phyloP scores from a whole-genome alignment of 2,329 filamentous ascomycete genomes.

The Fusarium sp. region DNA sequence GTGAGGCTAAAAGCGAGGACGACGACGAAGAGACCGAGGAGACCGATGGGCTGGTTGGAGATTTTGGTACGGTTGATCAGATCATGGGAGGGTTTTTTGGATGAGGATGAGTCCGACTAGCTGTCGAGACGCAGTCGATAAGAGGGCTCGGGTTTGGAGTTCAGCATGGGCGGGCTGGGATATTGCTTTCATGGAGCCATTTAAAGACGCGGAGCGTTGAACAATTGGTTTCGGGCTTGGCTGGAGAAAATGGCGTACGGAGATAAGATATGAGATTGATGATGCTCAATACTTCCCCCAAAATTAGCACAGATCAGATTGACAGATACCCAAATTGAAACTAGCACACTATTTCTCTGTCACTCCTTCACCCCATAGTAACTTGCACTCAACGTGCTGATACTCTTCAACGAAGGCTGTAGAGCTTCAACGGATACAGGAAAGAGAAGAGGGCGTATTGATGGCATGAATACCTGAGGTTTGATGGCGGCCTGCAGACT shows the following conservation, averaged over 20 bases:
- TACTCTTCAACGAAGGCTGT: accelerated
- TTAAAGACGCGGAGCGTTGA: too few species aligned
- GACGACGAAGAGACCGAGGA: too few species aligned
- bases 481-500: accelerated
- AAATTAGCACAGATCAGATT: background rate
- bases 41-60: too few species aligned
- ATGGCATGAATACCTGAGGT: accelerated
- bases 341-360: background rate
- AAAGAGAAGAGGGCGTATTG: background rate
- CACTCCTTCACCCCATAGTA: accelerated
- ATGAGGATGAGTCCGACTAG: too few species aligned
- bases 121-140: too few species aligned
- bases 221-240: too few species aligned
- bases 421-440: accelerated
- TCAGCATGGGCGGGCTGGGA: too few species aligned
- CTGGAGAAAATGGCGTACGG: background rate
- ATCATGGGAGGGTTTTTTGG: too few species aligned
- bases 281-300: background rate
- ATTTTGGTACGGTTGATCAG: too few species aligned
- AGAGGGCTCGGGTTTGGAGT: too few species aligned
- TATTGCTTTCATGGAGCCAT: too few species aligned
- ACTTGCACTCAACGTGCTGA: background rate
- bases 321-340: background rate
- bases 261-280: background rate
- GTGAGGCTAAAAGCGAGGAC: too few species aligned